These are phyloP conservation scores for Cyclostephanos tholiformis DNA, from an alignment of 108 stramenopile genomes.

Conservation along the genomic window DNA sequence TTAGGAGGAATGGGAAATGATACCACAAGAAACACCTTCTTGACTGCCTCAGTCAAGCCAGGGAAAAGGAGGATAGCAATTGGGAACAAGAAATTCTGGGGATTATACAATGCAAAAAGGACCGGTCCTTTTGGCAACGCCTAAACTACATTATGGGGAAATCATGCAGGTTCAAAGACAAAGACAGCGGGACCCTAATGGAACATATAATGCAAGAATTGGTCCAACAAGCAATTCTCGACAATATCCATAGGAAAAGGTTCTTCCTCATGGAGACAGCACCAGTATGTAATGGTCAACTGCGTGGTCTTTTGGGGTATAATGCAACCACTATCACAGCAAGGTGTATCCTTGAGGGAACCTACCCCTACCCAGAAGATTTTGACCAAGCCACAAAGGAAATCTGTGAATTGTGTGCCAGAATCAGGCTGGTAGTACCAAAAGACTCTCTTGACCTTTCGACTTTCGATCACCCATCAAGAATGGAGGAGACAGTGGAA, in stretches of 20 bases:
- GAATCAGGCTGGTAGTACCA: background rate
- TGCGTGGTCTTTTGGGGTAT: slow-evolving; percentile 5
- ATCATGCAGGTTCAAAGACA: background rate
- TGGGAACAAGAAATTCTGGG: slow-evolving; percentile 10
- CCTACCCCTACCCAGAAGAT: background rate
- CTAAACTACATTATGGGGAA: slow-evolving; percentile 3
- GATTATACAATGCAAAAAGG: slow-evolving; percentile 9
- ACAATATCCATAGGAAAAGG: slow-evolving; percentile 4
- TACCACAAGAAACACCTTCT: slow-evolving; percentile 8
- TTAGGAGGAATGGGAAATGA: background rate
- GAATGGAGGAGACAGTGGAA: slow-evolving; percentile 2
- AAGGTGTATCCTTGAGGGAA: background rate
- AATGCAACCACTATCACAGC: background rate
- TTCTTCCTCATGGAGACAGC: slow-evolving; percentile 7
- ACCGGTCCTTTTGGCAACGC: slow-evolving; percentile 7
- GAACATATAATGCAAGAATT: background rate
- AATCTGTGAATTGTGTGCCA: background rate
- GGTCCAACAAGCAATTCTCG: background rate
- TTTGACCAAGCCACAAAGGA: background rate
- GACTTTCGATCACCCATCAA: background rate
- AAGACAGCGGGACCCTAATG: background rate
- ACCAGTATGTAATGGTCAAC: slow-evolving; percentile 13
- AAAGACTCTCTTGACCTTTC: background rate
- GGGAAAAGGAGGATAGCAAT: background rate
- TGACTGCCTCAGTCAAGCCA: background rate